Conservation (phyloP, 805 yeast genomes). For the Pichia exigua region DNA sequence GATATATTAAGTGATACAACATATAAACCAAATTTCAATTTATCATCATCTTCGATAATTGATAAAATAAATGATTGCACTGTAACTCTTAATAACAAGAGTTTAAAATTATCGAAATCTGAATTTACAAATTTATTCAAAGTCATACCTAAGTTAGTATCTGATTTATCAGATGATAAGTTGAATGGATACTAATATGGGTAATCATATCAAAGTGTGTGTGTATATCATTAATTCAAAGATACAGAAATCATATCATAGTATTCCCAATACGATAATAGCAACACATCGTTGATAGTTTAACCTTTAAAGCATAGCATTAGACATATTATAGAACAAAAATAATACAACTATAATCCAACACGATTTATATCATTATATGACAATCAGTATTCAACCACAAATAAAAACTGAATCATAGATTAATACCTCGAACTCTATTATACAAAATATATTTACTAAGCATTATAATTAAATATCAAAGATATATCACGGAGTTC, state of each 20-base stretch:
- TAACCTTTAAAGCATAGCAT: no score
- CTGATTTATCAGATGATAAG: constrained; percentile 7
- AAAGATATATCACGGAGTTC: neutral
- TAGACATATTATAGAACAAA: no score
- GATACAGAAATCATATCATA: no score
- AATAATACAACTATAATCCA: no score
- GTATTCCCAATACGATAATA: no score
- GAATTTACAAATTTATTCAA: neutral
- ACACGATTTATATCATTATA: no score
- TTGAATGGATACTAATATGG: constrained; percentile 3
- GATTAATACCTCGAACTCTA: neutral
- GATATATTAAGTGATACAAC: neutral
- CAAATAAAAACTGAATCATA: neutral
- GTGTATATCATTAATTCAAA: no score
- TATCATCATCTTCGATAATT: constrained; percentile 6
- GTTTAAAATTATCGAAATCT: neutral
- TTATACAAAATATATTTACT: neutral
- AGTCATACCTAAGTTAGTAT: constrained; percentile 7
- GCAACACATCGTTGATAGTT: no score
- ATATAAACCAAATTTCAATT: neutral
- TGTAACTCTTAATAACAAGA: neutral
- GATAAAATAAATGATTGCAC: neutral
- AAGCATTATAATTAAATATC: neutral
- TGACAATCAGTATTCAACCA: no score
- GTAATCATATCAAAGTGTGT: no score